These are phyloP conservation scores for Trichoderma pleuroti DNA, from an alignment of 2,329 filamentous ascomycete genomes.

Conservation along the genomic window DNA sequence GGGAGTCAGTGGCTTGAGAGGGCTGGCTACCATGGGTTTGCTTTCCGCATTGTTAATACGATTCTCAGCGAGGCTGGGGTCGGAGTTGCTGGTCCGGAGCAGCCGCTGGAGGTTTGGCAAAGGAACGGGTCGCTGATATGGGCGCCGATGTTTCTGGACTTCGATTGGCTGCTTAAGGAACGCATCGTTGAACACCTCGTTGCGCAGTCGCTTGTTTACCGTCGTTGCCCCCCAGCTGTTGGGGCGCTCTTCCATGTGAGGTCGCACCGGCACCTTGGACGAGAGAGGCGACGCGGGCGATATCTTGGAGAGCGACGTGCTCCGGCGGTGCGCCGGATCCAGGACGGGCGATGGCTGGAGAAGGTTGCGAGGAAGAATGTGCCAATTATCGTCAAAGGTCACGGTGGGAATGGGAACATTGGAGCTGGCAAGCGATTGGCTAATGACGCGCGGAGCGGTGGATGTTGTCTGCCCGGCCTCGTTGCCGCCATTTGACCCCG, in stretches of 20 bases:
- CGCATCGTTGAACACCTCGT: constrained; percentile 89
- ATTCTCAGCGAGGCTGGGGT: constrained; percentile 36
- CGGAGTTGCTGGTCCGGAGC: constrained; percentile 38
- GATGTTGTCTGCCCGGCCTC: constrained; percentile 21
- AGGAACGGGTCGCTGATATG: constrained; percentile 64
- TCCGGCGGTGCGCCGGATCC: constrained; percentile 33
- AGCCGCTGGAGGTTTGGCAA: constrained; percentile 46
- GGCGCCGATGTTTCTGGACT: constrained; percentile 71
- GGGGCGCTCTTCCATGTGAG: constrained; percentile 52
- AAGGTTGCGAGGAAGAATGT: constrained; percentile 84
- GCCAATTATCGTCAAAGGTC: constrained; percentile 88
- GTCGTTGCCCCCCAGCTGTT: constrained; percentile 86
- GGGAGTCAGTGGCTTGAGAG: neutral
- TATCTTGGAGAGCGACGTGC: constrained; percentile 31
- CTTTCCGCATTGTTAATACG: neutral
- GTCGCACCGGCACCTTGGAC: constrained; percentile 24
- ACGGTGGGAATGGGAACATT: constrained; percentile 76
- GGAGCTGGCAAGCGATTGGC: constrained; percentile 70
- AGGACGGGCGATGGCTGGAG: constrained; percentile 57
- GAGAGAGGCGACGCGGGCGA: constrained; percentile 16
- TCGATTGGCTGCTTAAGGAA: constrained; percentile 82
- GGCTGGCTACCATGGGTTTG: constrained; percentile 1
- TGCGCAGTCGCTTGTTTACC: constrained; percentile 81
- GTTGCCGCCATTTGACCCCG: constrained; percentile 19
- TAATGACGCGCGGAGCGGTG: constrained; percentile 46